Evolutionary conservation across 768 basidiomycete species (phyloP).

Genomic region (Heimioporus sp.): DNA sequence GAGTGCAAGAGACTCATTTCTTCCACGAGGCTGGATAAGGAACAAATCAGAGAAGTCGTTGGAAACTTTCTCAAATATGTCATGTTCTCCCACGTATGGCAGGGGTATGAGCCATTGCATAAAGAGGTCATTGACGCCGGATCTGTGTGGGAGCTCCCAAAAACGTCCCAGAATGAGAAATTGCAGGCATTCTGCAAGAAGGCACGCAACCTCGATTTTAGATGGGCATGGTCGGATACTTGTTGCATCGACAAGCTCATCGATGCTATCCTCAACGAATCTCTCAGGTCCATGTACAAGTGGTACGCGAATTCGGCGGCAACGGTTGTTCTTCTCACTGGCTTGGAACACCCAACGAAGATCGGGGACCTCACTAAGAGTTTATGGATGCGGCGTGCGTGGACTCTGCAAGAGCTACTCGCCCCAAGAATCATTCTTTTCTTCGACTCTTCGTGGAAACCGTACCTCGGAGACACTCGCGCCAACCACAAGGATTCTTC

Average conservation of each 20-base stretch:
- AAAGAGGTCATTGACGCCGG: constrained; percentile 3
- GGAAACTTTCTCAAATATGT: constrained; percentile 8
- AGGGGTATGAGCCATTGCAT: constrained; percentile 6
- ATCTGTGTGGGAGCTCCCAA: constrained; percentile 5
- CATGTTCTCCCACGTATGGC: constrained; percentile 13
- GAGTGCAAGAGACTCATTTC: constrained; percentile 4
- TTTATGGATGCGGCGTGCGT: constrained; percentile 12
- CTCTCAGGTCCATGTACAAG: constrained; percentile 11
- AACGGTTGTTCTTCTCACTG: constrained; percentile 1
- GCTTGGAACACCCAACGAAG: background rate
- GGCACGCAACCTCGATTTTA: constrained; percentile 3
- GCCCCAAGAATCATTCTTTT: constrained; percentile 7
- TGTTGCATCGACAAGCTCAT: constrained; percentile 9
- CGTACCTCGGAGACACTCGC: constrained; percentile 3
- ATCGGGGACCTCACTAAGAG: background rate
- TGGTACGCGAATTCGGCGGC: constrained; percentile 10
- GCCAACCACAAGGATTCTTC: constrained; percentile 10
- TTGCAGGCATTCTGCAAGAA: constrained; percentile 7
- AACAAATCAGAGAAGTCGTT: background rate
- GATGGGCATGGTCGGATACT: constrained; percentile 15
- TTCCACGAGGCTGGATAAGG: constrained; percentile 7
- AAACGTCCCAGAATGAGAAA: constrained; percentile 1
- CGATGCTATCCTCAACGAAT: constrained; percentile 1
- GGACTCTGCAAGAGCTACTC: constrained; percentile 19
- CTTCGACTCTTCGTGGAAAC: constrained; percentile 8